Conservation (phyloP, 768 basidiomycete species). For the Leccinum variicolor region DNA sequence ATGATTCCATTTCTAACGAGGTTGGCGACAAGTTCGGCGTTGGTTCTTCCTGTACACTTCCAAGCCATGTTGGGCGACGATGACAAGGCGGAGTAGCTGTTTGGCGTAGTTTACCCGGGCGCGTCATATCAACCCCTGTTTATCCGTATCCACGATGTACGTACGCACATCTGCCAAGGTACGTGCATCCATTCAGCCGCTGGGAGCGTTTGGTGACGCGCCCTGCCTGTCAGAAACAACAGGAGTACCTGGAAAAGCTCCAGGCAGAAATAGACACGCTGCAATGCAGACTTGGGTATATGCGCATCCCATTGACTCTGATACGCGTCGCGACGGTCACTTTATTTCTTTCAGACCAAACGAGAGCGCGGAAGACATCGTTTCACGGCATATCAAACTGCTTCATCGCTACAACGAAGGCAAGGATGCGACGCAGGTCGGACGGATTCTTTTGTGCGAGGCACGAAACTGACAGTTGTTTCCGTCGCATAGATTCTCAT, state of each 20-base stretch:
- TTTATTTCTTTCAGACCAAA: conserved; percentile 27
- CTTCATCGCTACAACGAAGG: conserved; percentile 78
- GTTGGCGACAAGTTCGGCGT: conserved; percentile 71
- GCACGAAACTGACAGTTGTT: not conserved
- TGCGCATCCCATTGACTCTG: not conserved
- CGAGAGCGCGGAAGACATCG: conserved; percentile 54
- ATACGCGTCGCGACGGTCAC: not conserved
- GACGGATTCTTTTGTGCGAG: not conserved
- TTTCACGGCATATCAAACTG: conserved; percentile 65
- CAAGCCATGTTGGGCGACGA: conserved; percentile 62
- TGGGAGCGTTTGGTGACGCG: not conserved
- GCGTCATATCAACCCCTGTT: conserved; percentile 7
- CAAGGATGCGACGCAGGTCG: conserved; percentile 78
- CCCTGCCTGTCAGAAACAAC: conserved; percentile 41
- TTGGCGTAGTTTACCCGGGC: conserved; percentile 10
- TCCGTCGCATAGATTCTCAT: conserved; percentile 58
- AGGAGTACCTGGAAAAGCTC: conserved; percentile 45
- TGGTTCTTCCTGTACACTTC: conserved; percentile 68
- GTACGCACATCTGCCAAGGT: conserved; percentile 30
- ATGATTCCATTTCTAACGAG: conserved; percentile 55
- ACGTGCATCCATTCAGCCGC: not conserved
- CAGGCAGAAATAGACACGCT: conserved; percentile 47
- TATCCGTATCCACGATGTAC: conserved; percentile 20
- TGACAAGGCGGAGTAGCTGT: not conserved
- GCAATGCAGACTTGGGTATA: conserved; percentile 46